Conservation (phyloP, 768 basidiomycete species). For the Russula brevipes region DNA sequence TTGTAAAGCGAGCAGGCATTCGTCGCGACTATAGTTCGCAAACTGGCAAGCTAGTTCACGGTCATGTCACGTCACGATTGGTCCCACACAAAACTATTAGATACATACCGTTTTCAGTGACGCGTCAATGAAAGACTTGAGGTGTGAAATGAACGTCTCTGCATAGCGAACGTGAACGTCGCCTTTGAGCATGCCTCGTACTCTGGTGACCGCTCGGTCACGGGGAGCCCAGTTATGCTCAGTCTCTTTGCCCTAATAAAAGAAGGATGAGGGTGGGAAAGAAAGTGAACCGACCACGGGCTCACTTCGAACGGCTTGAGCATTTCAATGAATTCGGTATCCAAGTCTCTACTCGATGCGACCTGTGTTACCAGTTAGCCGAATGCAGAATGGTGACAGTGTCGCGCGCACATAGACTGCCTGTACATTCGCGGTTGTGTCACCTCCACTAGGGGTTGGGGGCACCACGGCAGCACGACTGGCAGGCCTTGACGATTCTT, state of each 20-base stretch:
- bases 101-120: constrained; percentile 75
- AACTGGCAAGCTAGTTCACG: constrained; percentile 62
- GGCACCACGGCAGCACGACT: constrained; percentile 53
- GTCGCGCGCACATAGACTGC: constrained; percentile 59
- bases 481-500: constrained; percentile 48
- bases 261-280: neutral
- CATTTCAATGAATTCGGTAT: constrained; percentile 80
- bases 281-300: neutral
- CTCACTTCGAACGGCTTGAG: constrained; percentile 71
- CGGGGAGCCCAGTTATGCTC: constrained; percentile 92
- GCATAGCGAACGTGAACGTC: constrained; percentile 69
- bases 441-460: constrained; percentile 38
- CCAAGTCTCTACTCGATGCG: constrained; percentile 79
- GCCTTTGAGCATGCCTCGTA: constrained; percentile 87
- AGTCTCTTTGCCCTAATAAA: constrained; percentile 80
- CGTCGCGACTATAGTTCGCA: constrained; percentile 84
- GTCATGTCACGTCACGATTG: constrained; percentile 15
- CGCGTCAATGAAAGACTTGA: constrained; percentile 78
- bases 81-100: neutral
- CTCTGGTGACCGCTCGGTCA: constrained; percentile 68
- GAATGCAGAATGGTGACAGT: neutral
- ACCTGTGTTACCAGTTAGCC: constrained; percentile 43
- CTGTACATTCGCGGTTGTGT: constrained; percentile 45
- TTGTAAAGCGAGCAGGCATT: constrained; percentile 73
- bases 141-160: constrained; percentile 65